These are phyloP conservation scores for Amphirosellinia nigrospora DNA, from an alignment of 495 filamentous ascomycete species.

Conservation along the genomic window DNA sequence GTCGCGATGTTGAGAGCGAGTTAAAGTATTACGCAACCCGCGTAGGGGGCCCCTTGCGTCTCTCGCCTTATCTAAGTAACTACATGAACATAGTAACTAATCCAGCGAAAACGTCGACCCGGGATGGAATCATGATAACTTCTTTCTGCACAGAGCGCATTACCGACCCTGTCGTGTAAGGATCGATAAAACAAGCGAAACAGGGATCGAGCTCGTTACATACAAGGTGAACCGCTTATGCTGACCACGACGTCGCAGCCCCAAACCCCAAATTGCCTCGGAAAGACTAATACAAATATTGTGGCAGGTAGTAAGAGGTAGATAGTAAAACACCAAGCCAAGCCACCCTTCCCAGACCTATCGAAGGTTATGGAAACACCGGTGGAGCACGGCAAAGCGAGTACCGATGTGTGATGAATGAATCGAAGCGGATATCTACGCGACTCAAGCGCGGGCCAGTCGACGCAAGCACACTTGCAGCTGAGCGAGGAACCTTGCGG, in stretches of 20 bases:
- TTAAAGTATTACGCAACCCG: constrained; percentile 16
- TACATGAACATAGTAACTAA: background rate
- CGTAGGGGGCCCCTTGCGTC: too few species aligned
- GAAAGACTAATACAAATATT: background rate
- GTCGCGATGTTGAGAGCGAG: constrained; percentile 2
- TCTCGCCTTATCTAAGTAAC: background rate
- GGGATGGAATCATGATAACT: background rate
- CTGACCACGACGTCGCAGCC: background rate
- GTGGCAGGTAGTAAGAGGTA: too few species aligned
- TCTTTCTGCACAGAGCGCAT: background rate
- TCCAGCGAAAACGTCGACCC: too few species aligned
- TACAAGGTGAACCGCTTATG: background rate
- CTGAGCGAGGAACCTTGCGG: background rate
- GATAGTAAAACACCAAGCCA: background rate
- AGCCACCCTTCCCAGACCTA: background rate
- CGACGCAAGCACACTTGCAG: background rate
- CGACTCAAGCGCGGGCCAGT: background rate
- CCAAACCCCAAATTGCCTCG: background rate
- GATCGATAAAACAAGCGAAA: background rate
- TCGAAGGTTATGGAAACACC: background rate
- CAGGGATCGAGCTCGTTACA: background rate
- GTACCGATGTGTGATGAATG: background rate
- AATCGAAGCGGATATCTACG: background rate
- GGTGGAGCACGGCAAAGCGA: constrained; percentile 9
- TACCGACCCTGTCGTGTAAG: background rate